Evolutionary conservation across 768 basidiomycete species (phyloP).

Genomic region (Pleurotus pulmonarius): DNA sequence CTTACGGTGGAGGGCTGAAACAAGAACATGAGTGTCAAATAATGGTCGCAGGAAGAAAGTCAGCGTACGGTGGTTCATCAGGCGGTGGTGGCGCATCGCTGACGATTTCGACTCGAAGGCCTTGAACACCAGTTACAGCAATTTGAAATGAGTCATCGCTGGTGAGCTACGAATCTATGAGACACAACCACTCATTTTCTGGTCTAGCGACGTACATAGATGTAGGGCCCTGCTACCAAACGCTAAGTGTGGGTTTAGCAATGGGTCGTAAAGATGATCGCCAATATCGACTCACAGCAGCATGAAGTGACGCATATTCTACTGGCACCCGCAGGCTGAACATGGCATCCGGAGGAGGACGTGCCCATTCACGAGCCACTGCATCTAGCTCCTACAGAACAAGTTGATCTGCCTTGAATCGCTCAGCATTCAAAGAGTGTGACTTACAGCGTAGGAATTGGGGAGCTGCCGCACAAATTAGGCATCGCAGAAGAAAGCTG

Average conservation of each 20-base stretch:
- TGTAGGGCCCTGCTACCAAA: slow-evolving; percentile 76
- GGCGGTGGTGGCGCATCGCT: slow-evolving; percentile 83
- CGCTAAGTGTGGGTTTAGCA: slow-evolving; percentile 41
- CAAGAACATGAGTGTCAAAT: slow-evolving; percentile 1
- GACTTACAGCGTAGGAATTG: slow-evolving; percentile 55
- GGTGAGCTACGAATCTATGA: slow-evolving; percentile 50
- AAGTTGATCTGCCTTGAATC: slow-evolving; percentile 7
- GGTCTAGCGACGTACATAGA: slow-evolving; percentile 54
- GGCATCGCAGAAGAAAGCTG: slow-evolving; percentile 11
- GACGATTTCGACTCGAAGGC: slow-evolving; percentile 81
- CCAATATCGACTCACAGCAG: slow-evolving; percentile 54
- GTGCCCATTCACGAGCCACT: slow-evolving; percentile 81
- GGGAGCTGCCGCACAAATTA: slow-evolving; percentile 49
- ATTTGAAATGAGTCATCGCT: slow-evolving; percentile 88
- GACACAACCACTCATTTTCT: slow-evolving; percentile 3
- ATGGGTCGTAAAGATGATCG: slow-evolving; percentile 9
- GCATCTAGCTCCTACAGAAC: slow-evolving; percentile 68
- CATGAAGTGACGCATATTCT: slow-evolving; percentile 83
- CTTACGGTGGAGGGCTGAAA: slow-evolving; percentile 47
- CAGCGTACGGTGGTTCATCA: slow-evolving; percentile 75
- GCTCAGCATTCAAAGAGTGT: neutral
- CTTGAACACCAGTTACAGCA: slow-evolving; percentile 78
- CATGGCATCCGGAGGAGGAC: slow-evolving; percentile 74
- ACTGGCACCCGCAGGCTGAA: slow-evolving; percentile 80
- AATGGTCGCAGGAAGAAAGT: slow-evolving; percentile 9